Evolutionary conservation across 805 yeast species (phyloP).

Genomic region (Wickerhamiella sergipiensis): DNA sequence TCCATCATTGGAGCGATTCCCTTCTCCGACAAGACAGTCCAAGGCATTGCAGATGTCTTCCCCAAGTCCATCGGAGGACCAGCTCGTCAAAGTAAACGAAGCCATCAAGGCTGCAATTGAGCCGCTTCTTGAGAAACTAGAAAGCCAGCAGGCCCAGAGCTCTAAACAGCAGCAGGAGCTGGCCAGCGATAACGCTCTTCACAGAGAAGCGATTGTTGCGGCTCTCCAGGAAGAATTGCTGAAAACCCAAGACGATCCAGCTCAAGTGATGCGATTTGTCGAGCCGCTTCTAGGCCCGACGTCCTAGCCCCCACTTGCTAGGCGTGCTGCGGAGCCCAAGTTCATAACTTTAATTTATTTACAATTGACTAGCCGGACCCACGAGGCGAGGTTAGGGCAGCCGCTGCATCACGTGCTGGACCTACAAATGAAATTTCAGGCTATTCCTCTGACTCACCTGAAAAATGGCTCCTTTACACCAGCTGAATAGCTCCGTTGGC

Average conservation of each 20-base stretch:
- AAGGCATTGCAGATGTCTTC: neutral
- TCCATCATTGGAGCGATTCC: neutral
- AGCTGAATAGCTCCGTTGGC: conserved; percentile 17
- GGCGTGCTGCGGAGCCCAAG: too few relatives aligned
- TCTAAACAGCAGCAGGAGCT: neutral
- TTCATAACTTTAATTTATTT: neutral
- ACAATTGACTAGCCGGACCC: too few relatives aligned
- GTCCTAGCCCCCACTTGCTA: too few relatives aligned
- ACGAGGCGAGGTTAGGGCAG: neutral
- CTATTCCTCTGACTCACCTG: neutral
- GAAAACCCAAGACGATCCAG: neutral
- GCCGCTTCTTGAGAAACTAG: neutral
- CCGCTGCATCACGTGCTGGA: neutral
- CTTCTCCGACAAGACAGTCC: neutral
- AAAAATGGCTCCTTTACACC: conserved; percentile 16
- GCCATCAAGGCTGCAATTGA: neutral
- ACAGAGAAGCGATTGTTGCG: neutral
- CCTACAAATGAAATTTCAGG: neutral
- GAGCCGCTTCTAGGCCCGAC: neutral
- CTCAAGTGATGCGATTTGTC: neutral
- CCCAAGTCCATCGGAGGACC: neutral
- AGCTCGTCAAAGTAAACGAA: neutral
- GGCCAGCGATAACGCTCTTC: neutral
- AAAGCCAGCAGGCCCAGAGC: neutral
- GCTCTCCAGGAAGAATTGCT: neutral